Evolutionary conservation across 2,329 filamentous ascomycete species (phyloP).

Genomic region (Aspergillus jensenii): DNA sequence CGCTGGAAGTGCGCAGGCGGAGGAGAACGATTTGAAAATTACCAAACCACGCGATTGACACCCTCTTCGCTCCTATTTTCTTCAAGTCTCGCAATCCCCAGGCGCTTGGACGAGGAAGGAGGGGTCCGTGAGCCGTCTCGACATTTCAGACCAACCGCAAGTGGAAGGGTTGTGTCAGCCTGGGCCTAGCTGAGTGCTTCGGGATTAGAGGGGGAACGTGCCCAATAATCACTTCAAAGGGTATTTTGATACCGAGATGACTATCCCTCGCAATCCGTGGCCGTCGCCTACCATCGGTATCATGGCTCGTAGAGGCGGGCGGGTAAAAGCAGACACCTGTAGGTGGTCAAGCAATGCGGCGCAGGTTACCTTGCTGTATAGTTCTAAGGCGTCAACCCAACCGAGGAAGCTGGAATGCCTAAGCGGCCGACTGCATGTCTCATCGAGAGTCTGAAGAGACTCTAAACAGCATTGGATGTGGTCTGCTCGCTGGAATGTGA

Average conservation of each 20-base stretch:
- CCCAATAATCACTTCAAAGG: not conserved
- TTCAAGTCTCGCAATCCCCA: too few species aligned
- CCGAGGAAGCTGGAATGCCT: not conserved
- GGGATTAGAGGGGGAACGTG: not conserved
- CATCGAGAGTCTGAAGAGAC: not conserved
- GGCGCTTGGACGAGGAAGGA: not conserved
- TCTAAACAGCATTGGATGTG: not conserved
- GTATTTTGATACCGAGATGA: not conserved
- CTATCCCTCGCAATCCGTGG: not conserved
- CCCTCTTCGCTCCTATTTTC: too few species aligned
- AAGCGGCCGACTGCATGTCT: not conserved
- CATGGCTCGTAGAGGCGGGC: not conserved
- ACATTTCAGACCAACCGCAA: not conserved
- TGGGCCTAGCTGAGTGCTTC: not conserved
- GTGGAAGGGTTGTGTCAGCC: not conserved
- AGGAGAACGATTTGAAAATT: not conserved
- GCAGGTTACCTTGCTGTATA: not conserved
- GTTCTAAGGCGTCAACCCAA: not conserved
- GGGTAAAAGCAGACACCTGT: not conserved
- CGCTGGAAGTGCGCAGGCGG: too few species aligned
- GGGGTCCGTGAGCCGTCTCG: not conserved
- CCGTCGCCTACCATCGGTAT: not conserved
- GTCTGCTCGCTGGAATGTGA: not conserved
- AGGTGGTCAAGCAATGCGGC: not conserved
- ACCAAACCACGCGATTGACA: not conserved